A percentile compares a stretch with the other conserved stretches of the same genome.
phyloP scores from a whole-genome alignment of 73 alveolate species.

The Stentor roeselii region DNA sequence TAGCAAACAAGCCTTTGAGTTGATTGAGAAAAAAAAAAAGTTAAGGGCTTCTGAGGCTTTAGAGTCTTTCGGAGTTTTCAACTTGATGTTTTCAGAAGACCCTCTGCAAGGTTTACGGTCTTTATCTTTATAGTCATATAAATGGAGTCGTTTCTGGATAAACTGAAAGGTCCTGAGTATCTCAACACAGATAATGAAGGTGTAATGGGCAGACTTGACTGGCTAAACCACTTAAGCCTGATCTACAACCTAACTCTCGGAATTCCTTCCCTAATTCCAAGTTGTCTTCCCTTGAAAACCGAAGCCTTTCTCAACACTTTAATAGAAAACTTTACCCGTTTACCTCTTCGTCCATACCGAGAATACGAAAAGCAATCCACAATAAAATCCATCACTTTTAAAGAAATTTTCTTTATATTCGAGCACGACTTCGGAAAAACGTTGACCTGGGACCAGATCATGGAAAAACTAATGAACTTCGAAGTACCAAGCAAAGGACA shows the following conservation, averaged over 20 bases:
- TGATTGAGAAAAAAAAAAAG: no score
- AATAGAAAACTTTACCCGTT: neutral
- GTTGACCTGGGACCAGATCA: neutral
- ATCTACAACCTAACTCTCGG: conserved; percentile 17
- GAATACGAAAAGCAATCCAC: neutral
- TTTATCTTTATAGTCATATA: no score
- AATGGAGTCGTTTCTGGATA: neutral
- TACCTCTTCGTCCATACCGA: neutral
- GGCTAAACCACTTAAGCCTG: conserved; percentile 14
- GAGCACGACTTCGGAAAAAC: conserved; percentile 5
- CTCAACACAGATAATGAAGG: neutral
- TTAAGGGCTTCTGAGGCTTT: no score
- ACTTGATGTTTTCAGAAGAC: no score
- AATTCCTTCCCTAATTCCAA: neutral
- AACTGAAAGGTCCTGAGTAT: neutral
- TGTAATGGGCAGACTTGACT: conserved; percentile 12
- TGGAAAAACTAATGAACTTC: neutral
- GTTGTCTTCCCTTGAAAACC: neutral
- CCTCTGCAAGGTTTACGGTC: no score
- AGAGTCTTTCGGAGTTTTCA: no score
- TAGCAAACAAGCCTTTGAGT: no score
- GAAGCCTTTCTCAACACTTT: conserved; percentile 15
- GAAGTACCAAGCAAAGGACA: neutral
- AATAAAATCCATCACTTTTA: neutral
- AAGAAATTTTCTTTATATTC: neutral